Base-by-base conservation (phyloP, 2,329 filamentous ascomycete genomes). In the Lecanosticta acicola region DNA sequence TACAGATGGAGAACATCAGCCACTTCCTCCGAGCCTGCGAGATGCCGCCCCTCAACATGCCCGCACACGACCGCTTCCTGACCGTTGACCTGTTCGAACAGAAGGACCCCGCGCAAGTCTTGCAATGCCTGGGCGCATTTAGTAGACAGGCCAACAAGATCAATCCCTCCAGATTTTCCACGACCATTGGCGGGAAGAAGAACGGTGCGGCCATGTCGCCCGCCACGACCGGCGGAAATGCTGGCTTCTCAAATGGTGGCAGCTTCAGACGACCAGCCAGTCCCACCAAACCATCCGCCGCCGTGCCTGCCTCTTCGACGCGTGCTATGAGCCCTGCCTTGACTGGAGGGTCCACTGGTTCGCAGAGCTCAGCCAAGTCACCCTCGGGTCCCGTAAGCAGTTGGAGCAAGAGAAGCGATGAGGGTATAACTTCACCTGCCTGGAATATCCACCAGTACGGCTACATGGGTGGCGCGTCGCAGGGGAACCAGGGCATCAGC, bases 381-480 rank as follows among this genome's bases (percentile, higher is more conserved):
- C 67, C 71, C 3, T 61, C 67, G 21, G 71, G 74, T 11, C 69
- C 74, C n/a, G 80, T 91, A 51, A 95, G 86, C 63, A 94, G 82
- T 68, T 97, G 93, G 93, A 94, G 87, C 67, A 94, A 81, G 65
- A 87, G 79, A 66, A 78, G 79, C 45, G 87, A 96, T 57, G 86
- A 96, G 66, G 80, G 79, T 13, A 77, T 76, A 36, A 96, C 90
- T 1, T 77, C 83, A 19, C 93, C 93, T 0, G 93, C 93, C 1
- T 98, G 93, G 93, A 98, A 97, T 64, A 97, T 97, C 58, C 85
- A 90, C 46, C 93, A 98, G 65, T 98, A 98, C 64, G 90, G 93
- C 5, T 98, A 96, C 68, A 93, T 97, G 85, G 93, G 93, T 47
- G 93, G 93, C 39, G 93, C 93, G 19, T 96, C 87, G 61, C 93